These are phyloP conservation scores for Hydnomerulius pinastri DNA, from an alignment of 768 basidiomycete genomes.

Conservation along the genomic window DNA sequence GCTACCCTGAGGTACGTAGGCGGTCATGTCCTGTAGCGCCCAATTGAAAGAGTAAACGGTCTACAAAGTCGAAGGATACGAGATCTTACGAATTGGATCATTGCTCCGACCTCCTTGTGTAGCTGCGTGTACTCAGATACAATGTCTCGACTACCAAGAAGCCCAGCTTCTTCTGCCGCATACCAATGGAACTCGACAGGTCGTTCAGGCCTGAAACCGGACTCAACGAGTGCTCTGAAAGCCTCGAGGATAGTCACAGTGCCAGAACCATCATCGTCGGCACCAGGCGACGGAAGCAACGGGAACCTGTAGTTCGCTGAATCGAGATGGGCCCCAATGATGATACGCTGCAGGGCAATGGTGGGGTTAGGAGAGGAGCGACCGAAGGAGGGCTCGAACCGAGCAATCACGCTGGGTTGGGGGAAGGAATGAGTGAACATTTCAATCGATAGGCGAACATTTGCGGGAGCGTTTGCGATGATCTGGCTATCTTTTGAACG, in stretches of 20 bases:
- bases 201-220: slow-evolving; percentile 66
- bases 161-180: slow-evolving; percentile 60
- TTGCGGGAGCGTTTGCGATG: slow-evolving; percentile 8
- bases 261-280: slow-evolving; percentile 60
- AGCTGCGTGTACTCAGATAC: slow-evolving; percentile 49
- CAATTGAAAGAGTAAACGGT: neutral
- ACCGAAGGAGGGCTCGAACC: slow-evolving; percentile 21
- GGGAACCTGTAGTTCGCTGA: slow-evolving; percentile 43
- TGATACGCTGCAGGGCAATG: slow-evolving; percentile 29
- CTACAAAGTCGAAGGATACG: slow-evolving; percentile 8
- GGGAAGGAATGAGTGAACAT: slow-evolving; percentile 24
- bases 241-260: slow-evolving; percentile 77
- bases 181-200: slow-evolving; percentile 86
- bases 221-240: slow-evolving; percentile 67
- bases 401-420: slow-evolving; percentile 24
- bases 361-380: slow-evolving; percentile 4
- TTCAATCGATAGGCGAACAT: slow-evolving; percentile 21
- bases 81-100: slow-evolving; percentile 50
- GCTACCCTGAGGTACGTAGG: slow-evolving; percentile 23
- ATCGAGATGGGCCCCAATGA: slow-evolving; percentile 46
- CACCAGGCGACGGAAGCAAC: slow-evolving; percentile 47
- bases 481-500: slow-evolving; percentile 6
- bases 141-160: slow-evolving; percentile 45
- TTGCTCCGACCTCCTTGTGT: slow-evolving; percentile 48
- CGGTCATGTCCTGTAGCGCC: slow-evolving; percentile 37